phyloP scores from a whole-genome alignment of 176 grass and related monocot genomes.

The Carex pumila region DNA sequence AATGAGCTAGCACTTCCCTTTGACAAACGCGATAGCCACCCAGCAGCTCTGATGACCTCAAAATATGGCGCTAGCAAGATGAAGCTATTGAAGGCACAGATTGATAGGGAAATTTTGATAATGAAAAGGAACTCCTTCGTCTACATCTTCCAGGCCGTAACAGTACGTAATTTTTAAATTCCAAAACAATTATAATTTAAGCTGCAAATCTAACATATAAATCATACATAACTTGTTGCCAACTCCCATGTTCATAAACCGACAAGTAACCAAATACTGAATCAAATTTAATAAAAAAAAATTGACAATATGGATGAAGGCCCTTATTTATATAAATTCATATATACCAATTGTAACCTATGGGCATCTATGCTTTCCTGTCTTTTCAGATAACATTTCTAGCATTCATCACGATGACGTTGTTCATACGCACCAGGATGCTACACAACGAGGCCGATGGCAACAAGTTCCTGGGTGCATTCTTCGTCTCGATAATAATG shows the following conservation, averaged over 20 bases:
- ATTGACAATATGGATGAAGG: too few relatives aligned
- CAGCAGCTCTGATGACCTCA: slow-evolving; percentile 58
- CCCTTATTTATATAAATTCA: background rate
- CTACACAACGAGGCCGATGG: slow-evolving; percentile 33
- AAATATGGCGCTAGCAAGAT: slow-evolving; percentile 54
- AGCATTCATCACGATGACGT: slow-evolving; percentile 59
- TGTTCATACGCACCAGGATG: slow-evolving; percentile 82
- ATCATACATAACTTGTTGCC: too few relatives aligned
- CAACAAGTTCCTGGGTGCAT: slow-evolving; percentile 41
- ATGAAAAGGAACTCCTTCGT: slow-evolving; percentile 98
- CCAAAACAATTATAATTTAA: background rate
- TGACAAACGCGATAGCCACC: slow-evolving; percentile 66
- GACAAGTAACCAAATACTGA: too few relatives aligned
- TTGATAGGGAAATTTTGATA: slow-evolving; percentile 64
- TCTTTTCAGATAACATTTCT: slow-evolving; percentile 37
- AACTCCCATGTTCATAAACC: too few relatives aligned
- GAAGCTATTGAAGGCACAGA: slow-evolving; percentile 71
- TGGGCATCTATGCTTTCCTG: background rate
- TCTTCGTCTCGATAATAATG: slow-evolving; percentile 60
- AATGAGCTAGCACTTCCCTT: slow-evolving; percentile 52
- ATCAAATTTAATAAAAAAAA: too few relatives aligned
- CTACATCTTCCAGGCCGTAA: slow-evolving; percentile 66
- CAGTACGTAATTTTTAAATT: slow-evolving; percentile 29
- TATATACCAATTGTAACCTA: background rate
- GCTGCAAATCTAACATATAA: too few relatives aligned